Evolutionary conservation across 305 asterid genomes (phyloP).

Genomic region (Solanum aculeatissimum): DNA sequence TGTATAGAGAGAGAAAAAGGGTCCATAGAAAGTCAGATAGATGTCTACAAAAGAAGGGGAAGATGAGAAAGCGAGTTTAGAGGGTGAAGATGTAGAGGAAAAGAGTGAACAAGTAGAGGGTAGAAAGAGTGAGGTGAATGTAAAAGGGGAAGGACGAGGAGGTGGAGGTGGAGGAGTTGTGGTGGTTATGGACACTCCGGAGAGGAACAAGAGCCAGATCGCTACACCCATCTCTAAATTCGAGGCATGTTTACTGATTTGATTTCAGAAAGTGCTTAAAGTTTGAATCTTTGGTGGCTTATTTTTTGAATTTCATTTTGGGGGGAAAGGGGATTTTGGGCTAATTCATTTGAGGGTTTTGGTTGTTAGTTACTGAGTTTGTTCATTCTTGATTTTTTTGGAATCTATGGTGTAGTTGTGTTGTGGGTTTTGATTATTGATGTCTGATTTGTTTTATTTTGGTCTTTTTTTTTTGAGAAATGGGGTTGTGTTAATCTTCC

Average conservation of each 20-base stretch:
- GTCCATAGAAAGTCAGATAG: constrained; percentile 11
- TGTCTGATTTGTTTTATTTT: not conserved
- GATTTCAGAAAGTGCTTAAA: not conserved
- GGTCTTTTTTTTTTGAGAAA: not conserved
- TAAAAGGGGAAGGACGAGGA: constrained; percentile 5
- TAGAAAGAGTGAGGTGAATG: constrained; percentile 26
- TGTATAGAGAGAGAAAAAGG: not conserved
- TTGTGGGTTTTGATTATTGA: constrained; percentile 9
- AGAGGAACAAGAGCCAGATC: constrained; percentile 70
- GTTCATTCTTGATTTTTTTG: not conserved
- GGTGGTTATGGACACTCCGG: constrained; percentile 82
- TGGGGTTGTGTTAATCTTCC: not conserved
- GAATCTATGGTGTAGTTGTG: not conserved
- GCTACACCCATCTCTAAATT: constrained; percentile 41
- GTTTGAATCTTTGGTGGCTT: not conserved
- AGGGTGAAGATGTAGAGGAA: not conserved
- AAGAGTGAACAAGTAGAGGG: constrained; percentile 14
- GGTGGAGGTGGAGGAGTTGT: constrained; percentile 8
- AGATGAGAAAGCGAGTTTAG: constrained; percentile 1
- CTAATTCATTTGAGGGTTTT: not conserved
- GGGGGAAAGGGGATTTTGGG: not conserved
- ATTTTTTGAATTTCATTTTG: not conserved
- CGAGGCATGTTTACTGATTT: constrained; percentile 39
- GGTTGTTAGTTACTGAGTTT: not conserved
- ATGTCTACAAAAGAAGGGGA: not conserved